phyloP scores from a whole-genome alignment of 257 asterid genomes.

The Penstemon barbatus region DNA sequence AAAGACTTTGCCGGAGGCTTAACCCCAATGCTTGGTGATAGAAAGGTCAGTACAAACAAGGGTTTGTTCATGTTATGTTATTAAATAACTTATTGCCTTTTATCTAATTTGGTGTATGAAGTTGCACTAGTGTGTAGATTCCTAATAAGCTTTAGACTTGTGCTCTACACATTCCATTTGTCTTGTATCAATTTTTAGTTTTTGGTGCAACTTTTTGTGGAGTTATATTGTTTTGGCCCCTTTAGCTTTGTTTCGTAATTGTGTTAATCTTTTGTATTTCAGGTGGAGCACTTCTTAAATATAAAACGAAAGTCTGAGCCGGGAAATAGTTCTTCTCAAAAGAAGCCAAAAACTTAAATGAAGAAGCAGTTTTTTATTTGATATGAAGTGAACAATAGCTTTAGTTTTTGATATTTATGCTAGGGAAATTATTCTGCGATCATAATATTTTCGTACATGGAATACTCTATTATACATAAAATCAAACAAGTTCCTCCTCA shows the following conservation, averaged over 20 bases:
- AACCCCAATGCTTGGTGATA: slow-evolving; percentile 97
- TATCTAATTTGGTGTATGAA: background rate
- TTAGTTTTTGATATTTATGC: no score
- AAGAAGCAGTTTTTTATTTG: background rate
- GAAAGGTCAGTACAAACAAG: slow-evolving; percentile 50
- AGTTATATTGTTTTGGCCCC: background rate
- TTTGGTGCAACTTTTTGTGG: background rate
- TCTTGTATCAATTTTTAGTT: background rate
- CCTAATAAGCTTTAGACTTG: no score
- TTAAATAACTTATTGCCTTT: background rate
- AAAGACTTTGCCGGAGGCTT: slow-evolving; percentile 83
- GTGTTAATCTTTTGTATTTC: slow-evolving; percentile 21
- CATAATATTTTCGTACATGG: no score
- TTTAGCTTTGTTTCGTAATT: background rate
- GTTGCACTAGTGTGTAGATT: no score
- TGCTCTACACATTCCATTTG: background rate
- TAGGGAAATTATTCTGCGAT: no score
- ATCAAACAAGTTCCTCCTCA: no score
- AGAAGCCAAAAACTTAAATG: slow-evolving; percentile 65
- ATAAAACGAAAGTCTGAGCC: slow-evolving; percentile 36
- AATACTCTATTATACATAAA: no score
- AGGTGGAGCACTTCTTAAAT: slow-evolving; percentile 85
- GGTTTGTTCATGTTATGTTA: background rate
- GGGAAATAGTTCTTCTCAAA: slow-evolving; percentile 44
- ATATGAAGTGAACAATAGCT: no score